Conservation (phyloP, 225 moss, liverwort and hornwort species). For the Ulota crispa region DNA sequence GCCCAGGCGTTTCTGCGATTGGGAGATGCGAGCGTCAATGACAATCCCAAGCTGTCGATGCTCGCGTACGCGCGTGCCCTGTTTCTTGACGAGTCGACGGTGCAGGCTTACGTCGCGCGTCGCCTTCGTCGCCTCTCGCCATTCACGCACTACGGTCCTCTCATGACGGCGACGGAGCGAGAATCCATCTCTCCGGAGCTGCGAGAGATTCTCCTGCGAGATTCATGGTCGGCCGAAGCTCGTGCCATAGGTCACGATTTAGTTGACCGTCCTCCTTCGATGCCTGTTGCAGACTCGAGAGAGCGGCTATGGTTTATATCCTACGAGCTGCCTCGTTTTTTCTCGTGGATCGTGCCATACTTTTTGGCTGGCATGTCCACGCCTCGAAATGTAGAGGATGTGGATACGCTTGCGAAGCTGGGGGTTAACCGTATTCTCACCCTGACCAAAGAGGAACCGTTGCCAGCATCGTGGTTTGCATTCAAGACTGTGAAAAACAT, state of each 20-base stretch:
- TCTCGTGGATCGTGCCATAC: slow-evolving; percentile 76
- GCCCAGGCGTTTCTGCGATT: slow-evolving; percentile 33
- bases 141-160: slow-evolving; percentile 41
- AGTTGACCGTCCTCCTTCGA: slow-evolving; percentile 22
- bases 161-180: slow-evolving; percentile 36
- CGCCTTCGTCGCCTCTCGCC: slow-evolving; percentile 20
- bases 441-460: slow-evolving; percentile 64
- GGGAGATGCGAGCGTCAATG: slow-evolving; percentile 30
- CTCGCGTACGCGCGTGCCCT: slow-evolving; percentile 43
- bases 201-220: slow-evolving; percentile 29
- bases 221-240: slow-evolving; percentile 43
- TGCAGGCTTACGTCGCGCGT: slow-evolving; percentile 24
- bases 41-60: slow-evolving; percentile 39
- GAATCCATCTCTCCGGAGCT: slow-evolving; percentile 27
- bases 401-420: slow-evolving; percentile 48
- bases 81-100: slow-evolving; percentile 24
- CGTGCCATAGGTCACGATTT: slow-evolving; percentile 32
- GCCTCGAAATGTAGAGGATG: slow-evolving; percentile 52
- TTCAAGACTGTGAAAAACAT: slow-evolving; percentile 36
- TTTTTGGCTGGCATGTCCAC: slow-evolving; percentile 82
- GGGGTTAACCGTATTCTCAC: slow-evolving; percentile 64
- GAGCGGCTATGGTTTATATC: slow-evolving; percentile 37
- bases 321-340: slow-evolving; percentile 62
- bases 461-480: slow-evolving; percentile 52
- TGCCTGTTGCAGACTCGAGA: slow-evolving; percentile 22